Evolutionary conservation across 768 basidiomycete genomes (phyloP).

Genomic region (Epithele typhae): DNA sequence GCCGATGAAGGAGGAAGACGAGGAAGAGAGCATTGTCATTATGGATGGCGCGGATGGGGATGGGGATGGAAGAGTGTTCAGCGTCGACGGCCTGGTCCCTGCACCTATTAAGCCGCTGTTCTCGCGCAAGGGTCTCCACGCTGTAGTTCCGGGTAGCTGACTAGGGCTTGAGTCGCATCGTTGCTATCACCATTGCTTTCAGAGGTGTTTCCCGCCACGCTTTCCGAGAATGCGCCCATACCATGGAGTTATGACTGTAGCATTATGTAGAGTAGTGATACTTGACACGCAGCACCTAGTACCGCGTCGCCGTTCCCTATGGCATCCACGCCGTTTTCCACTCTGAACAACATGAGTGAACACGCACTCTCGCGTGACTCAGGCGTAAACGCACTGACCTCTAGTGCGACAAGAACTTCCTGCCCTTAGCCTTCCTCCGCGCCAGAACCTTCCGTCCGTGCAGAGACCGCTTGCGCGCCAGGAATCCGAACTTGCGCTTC

Average conservation of each 20-base stretch:
- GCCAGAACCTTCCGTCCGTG: slow-evolving; percentile 70
- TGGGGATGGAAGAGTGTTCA: slow-evolving; percentile 14
- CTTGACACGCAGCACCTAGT: no score
- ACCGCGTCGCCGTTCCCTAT: no score
- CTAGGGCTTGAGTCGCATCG: no score
- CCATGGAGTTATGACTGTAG: no score
- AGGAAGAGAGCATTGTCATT: slow-evolving; percentile 8
- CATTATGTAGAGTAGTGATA: slow-evolving; percentile 1
- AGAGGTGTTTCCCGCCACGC: no score
- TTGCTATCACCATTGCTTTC: no score
- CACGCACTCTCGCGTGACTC: no score
- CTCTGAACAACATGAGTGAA: no score
- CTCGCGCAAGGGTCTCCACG: background rate
- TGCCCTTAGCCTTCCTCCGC: slow-evolving; percentile 69
- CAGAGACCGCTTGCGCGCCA: slow-evolving; percentile 65
- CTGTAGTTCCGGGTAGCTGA: no score
- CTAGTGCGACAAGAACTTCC: slow-evolving; percentile 81
- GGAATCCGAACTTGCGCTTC: slow-evolving; percentile 91
- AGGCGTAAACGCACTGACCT: no score
- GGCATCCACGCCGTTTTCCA: no score
- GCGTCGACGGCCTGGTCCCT: background rate
- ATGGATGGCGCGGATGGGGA: background rate
- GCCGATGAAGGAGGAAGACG: slow-evolving; percentile 27
- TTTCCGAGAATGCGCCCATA: no score
- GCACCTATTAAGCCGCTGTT: slow-evolving; percentile 8